A percentile compares a stretch with the other conserved stretches of the same genome.
phyloP scores from a whole-genome alignment of 441 rosid species.

The Aleurites moluccanus region DNA sequence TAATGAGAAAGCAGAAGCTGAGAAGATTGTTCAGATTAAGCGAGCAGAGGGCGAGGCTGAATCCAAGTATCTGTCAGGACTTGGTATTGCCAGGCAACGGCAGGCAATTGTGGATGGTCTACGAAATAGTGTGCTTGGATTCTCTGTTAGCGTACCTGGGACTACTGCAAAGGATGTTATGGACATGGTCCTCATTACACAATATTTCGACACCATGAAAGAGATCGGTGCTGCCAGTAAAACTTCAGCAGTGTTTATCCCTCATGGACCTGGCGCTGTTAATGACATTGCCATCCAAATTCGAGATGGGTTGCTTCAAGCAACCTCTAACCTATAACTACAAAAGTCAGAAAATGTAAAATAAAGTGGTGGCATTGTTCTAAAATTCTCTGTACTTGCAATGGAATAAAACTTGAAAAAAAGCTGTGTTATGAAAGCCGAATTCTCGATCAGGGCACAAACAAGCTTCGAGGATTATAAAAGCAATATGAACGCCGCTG shows the following conservation, averaged over 20 bases:
- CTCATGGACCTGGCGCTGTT: slow-evolving; percentile 55
- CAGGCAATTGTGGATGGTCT: slow-evolving; percentile 58
- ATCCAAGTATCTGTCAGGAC: slow-evolving; percentile 47
- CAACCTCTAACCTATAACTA: slow-evolving; percentile 19
- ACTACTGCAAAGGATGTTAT: slow-evolving; percentile 53
- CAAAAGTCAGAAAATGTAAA: too few relatives aligned
- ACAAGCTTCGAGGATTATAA: too few relatives aligned
- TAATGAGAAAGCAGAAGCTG: slow-evolving; percentile 53
- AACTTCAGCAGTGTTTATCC: slow-evolving; percentile 46
- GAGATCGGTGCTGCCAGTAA: slow-evolving; percentile 52
- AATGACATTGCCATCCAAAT: slow-evolving; percentile 46
- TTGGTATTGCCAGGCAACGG: slow-evolving; percentile 55
- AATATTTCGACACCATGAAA: slow-evolving; percentile 56
- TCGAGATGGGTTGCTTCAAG: slow-evolving; percentile 53
- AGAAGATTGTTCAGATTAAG: slow-evolving; percentile 54
- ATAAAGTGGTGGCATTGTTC: too few relatives aligned
- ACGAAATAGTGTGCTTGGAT: slow-evolving; percentile 55
- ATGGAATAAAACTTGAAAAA: too few relatives aligned
- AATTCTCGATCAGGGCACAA: too few relatives aligned
- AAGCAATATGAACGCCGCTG: too few relatives aligned
- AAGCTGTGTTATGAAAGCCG: too few relatives aligned
- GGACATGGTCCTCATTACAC: slow-evolving; percentile 61
- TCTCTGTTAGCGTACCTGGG: slow-evolving; percentile 50
- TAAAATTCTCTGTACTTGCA: too few relatives aligned
- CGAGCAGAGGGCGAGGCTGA: slow-evolving; percentile 53